Conservation (phyloP, 192 early-diverging fungal genomes). For the Dimargaris verticillata region DNA sequence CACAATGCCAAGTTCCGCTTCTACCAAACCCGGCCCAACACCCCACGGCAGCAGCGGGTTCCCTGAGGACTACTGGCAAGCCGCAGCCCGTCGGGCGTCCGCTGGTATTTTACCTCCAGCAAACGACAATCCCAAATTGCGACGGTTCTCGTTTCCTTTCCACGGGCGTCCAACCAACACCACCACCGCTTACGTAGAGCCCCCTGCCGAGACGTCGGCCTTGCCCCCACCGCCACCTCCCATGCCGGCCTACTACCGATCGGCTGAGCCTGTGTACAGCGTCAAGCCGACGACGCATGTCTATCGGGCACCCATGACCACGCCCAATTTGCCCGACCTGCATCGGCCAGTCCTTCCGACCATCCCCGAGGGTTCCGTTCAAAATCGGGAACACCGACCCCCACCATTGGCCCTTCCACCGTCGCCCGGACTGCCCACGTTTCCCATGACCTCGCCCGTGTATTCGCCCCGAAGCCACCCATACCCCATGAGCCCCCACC, state of each 20-base stretch:
- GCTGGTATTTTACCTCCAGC: slow-evolving; percentile 7
- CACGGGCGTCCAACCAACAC: background rate
- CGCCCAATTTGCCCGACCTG: background rate
- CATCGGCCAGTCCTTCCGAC: background rate
- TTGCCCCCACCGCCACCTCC: background rate
- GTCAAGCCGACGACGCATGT: background rate
- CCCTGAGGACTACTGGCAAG: background rate
- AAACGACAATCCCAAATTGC: slow-evolving; percentile 1
- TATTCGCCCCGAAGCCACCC: too few relatives aligned
- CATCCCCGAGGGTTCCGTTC: background rate
- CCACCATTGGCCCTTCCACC: too few relatives aligned
- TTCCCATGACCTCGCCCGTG: too few relatives aligned
- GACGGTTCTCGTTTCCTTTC: slow-evolving; percentile 6
- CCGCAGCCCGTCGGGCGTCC: background rate
- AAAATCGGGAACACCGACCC: background rate
- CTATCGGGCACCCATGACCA: background rate
- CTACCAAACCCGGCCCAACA: too few relatives aligned
- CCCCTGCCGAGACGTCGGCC: background rate
- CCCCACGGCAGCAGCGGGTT: too few relatives aligned
- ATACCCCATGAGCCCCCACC: too few relatives aligned
- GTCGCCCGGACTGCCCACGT: too few relatives aligned
- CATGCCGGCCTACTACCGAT: background rate
- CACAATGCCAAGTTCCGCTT: too few relatives aligned
- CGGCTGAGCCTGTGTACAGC: background rate
- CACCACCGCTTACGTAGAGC: slow-evolving; percentile 5